phyloP scores from a whole-genome alignment of 179 eudicot genomes.

The Camellia oleifera region DNA sequence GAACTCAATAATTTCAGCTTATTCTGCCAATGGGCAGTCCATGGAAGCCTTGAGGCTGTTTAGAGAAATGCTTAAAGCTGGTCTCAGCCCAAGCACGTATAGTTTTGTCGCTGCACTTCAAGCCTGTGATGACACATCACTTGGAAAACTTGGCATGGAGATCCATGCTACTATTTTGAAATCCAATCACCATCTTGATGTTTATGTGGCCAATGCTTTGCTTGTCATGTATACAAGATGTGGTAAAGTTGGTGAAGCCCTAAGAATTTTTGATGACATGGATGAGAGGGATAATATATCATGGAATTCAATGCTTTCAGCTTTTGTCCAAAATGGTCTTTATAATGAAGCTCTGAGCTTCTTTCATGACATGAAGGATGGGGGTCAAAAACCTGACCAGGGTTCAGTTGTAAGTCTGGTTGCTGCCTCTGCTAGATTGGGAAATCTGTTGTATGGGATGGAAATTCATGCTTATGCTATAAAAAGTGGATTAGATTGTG shows the following conservation, averaged over 20 bases:
- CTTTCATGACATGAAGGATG: conserved; percentile 39
- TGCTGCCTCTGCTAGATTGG: conserved; percentile 50
- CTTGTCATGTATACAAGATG: conserved; percentile 68
- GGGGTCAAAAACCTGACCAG: conserved; percentile 48
- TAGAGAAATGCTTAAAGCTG: conserved; percentile 50
- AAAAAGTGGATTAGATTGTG: conserved; percentile 45
- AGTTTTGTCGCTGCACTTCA: conserved; percentile 69
- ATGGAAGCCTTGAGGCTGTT: conserved; percentile 51
- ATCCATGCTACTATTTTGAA: conserved; percentile 63
- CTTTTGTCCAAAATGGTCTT: conserved; percentile 50
- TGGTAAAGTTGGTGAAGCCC: conserved; percentile 62
- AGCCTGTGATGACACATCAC: conserved; percentile 50
- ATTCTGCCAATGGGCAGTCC: conserved; percentile 25
- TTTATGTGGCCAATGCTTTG: conserved; percentile 75
- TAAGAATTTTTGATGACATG: conserved; percentile 41
- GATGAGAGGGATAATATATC: conserved; percentile 53
- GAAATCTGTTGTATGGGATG: conserved; percentile 50
- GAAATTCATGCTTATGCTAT: conserved; percentile 59
- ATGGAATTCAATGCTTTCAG: conserved; percentile 68
- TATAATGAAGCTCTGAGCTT: conserved; percentile 42
- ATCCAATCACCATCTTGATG: conserved; percentile 37
- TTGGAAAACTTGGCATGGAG: conserved; percentile 49
- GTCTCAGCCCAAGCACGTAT: conserved; percentile 58
- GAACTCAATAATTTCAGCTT: conserved; percentile 51
- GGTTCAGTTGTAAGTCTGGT: conserved; percentile 49